These are phyloP conservation scores for Cyanodermella asteris DNA, from an alignment of 2,329 filamentous ascomycete species.

Conservation along the genomic window DNA sequence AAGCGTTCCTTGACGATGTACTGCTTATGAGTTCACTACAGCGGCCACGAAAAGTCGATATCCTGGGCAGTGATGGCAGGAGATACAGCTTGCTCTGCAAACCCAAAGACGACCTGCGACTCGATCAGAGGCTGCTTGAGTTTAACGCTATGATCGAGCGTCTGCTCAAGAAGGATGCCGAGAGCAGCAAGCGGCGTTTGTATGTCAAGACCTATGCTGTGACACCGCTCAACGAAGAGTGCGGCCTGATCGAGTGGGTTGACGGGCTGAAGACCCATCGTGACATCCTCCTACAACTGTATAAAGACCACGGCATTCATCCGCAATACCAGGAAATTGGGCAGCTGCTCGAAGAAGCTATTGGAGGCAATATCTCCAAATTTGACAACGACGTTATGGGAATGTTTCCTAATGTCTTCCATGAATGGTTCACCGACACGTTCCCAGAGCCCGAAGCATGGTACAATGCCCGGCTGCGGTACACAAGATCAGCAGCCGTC, in stretches of 20 bases:
- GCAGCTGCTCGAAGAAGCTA: conserved; percentile 39
- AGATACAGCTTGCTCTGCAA: conserved; percentile 85
- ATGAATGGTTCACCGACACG: conserved; percentile 87
- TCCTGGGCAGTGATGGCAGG: conserved; percentile 72
- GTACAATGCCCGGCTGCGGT: conserved; percentile 73
- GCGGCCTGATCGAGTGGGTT: conserved; percentile 96
- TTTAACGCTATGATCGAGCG: conserved; percentile 94
- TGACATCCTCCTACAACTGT: conserved; percentile 65
- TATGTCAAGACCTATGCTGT: conserved; percentile 97
- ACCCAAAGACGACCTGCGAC: conserved; percentile 90
- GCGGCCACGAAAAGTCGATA: conserved; percentile 72
- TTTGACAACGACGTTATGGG: conserved; percentile 41
- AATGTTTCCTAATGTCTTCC: conserved; percentile 62
- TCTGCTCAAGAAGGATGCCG: conserved; percentile 73
- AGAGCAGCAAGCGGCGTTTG: conserved; percentile 70
- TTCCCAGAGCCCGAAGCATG: conserved; percentile 84
- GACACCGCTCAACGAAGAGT: conserved; percentile 90
- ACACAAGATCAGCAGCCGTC: conserved; percentile 83
- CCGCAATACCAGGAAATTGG: conserved; percentile 43
- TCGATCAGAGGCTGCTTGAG: conserved; percentile 96
- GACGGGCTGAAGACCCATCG: conserved; percentile 85
- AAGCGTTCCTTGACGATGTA: conserved; percentile 64
- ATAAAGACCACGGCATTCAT: conserved; percentile 49
- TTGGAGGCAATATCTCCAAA: conserved; percentile 41
- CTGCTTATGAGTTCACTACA: conserved; percentile 78